A percentile compares a stretch with the other conserved stretches of the same genome.
phyloP scores from a whole-genome alignment of 148 eudicot species.

The Persicaria maculosa region DNA sequence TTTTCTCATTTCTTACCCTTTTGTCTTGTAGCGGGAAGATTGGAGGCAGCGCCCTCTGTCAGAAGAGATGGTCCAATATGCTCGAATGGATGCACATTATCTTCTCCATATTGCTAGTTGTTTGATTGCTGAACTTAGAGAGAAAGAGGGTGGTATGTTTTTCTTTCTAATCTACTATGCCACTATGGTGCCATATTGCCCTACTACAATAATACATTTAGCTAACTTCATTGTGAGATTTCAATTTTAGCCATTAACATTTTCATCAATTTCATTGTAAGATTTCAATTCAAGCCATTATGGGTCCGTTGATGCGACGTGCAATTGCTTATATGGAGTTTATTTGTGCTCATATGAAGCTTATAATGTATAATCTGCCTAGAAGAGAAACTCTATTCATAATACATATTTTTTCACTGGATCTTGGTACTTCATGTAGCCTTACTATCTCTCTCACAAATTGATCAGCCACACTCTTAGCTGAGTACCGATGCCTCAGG shows the following conservation, averaged over 20 bases:
- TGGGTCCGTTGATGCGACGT: too few species aligned
- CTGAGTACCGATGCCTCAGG: too few species aligned
- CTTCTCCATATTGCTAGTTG: conserved; percentile 68
- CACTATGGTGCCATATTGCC: background rate
- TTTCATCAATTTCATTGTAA: too few species aligned
- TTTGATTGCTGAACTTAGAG: conserved; percentile 67
- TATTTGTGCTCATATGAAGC: too few species aligned
- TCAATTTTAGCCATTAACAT: background rate
- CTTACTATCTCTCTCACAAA: too few species aligned
- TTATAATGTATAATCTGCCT: too few species aligned
- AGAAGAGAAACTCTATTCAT: too few species aligned
- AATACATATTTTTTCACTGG: too few species aligned
- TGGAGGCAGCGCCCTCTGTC: conserved; percentile 96
- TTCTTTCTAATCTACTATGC: background rate
- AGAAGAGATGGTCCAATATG: conserved; percentile 74
- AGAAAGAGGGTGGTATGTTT: conserved; percentile 36
- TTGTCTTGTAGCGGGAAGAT: conserved; percentile 63
- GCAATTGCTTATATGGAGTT: too few species aligned
- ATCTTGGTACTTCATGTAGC: too few species aligned
- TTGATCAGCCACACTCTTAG: too few species aligned
- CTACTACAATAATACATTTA: background rate
- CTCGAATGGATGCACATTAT: conserved; percentile 88
- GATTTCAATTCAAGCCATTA: too few species aligned
- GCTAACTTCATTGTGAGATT: background rate
- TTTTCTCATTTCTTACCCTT: conserved; percentile 7